A percentile compares a stretch with the other conserved stretches of the same genome.
Conservation (phyloP, 2,329 filamentous ascomycete genomes). For the Coleophoma crateriformis region DNA sequence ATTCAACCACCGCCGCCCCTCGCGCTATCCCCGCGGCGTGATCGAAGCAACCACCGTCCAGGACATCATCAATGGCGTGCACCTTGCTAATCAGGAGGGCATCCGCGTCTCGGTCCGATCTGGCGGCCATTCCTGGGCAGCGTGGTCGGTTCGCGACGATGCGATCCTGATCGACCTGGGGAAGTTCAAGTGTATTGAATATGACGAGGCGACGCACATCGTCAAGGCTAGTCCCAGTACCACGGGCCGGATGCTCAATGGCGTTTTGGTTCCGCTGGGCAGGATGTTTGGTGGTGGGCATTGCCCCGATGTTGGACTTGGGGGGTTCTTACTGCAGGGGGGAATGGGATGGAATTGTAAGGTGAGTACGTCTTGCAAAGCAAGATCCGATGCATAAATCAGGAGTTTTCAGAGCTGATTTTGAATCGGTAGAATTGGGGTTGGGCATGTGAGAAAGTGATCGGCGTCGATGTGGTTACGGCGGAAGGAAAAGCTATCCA, state of each 20-base stretch:
- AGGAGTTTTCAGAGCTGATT: not conserved
- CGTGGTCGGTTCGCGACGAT: conserved; percentile 41
- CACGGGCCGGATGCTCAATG: conserved; percentile 39
- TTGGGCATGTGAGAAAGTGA: conserved; percentile 37
- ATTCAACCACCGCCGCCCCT: conserved; percentile 37
- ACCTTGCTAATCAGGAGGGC: conserved; percentile 28
- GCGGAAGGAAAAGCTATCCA: conserved; percentile 18
- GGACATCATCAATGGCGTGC: conserved; percentile 32
- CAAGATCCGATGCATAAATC: too few relatives aligned
- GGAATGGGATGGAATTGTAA: conserved; percentile 55
- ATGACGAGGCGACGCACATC: conserved; percentile 32
- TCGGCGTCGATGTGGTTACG: conserved; percentile 21
- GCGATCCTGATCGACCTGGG: conserved; percentile 37
- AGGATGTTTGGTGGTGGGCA: conserved; percentile 48
- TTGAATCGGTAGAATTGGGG: conserved; percentile 40
- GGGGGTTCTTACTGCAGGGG: conserved; percentile 49
- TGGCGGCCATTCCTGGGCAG: conserved; percentile 44
- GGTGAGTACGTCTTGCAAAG: conserved; percentile 22
- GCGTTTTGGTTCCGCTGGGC: conserved; percentile 29
- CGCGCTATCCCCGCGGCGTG: conserved; percentile 34
- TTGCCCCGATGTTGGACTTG: conserved; percentile 51
- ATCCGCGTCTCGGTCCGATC: conserved; percentile 39
- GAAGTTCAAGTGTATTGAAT: conserved; percentile 29
- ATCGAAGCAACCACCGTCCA: conserved; percentile 29
- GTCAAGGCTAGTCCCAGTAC: conserved; percentile 39